These are phyloP conservation scores for Hemisphaericaspora lyxosophila DNA, from an alignment of 1,139 yeast species.

Conservation along the genomic window DNA sequence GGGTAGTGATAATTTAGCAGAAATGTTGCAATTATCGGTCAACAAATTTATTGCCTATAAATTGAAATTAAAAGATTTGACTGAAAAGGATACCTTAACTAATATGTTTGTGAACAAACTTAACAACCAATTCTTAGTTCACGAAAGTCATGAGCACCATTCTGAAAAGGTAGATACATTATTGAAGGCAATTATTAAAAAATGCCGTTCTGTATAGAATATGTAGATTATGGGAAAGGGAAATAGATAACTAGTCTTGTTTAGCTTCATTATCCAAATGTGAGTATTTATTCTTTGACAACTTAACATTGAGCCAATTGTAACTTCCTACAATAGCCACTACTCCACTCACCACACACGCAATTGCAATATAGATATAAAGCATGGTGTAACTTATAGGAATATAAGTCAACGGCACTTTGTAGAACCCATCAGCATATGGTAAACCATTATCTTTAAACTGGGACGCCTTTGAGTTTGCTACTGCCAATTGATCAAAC, in stretches of 20 bases:
- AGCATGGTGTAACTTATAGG: constrained; percentile 29
- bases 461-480: constrained; percentile 17
- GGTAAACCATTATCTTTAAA: constrained; percentile 28
- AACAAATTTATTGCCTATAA: constrained; percentile 68
- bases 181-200: constrained; percentile 42
- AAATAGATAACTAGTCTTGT: constrained; percentile 21
- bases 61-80: constrained; percentile 34
- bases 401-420: constrained; percentile 31
- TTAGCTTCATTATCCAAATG: constrained; percentile 32
- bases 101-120: constrained; percentile 42
- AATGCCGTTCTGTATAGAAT: constrained; percentile 23
- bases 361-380: constrained; percentile 22
- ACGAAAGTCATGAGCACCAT: constrained; percentile 14
- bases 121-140: constrained; percentile 25
- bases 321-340: constrained; percentile 27
- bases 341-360: constrained; percentile 25
- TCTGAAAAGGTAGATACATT: constrained; percentile 29
- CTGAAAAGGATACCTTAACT: constrained; percentile 44
- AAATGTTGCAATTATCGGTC: constrained; percentile 64
- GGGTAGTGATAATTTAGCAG: constrained; percentile 48
- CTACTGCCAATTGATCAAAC: constrained; percentile 36
- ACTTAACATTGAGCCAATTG: constrained; percentile 22
- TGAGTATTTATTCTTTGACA: constrained; percentile 19
- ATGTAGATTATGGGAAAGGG: neutral
- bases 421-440: constrained; percentile 43